Percentiles rank a stretch among this genome's conserved stretches.
Conservation (phyloP, 2,329 filamentous ascomycete genomes). For the Trichoderma afroharzianum region DNA sequence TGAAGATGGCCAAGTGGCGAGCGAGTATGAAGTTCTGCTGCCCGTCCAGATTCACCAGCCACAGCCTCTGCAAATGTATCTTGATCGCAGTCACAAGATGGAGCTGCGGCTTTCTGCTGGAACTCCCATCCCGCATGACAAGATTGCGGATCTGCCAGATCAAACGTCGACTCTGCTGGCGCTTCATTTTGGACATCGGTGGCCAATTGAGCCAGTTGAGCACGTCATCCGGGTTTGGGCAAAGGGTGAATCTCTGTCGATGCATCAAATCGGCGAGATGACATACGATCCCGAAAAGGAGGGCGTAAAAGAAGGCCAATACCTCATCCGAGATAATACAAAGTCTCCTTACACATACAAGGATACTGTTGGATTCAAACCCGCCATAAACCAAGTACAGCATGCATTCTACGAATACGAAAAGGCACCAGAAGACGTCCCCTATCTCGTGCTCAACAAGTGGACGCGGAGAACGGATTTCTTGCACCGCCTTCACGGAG, state of each 20-base stretch:
- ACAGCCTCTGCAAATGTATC: slow-evolving; percentile 38
- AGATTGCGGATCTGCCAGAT: slow-evolving; percentile 30
- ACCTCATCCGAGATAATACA: slow-evolving; percentile 40
- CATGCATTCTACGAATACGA: slow-evolving; percentile 35
- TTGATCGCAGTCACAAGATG: slow-evolving; percentile 37
- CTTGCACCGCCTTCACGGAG: slow-evolving; percentile 41
- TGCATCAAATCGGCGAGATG: slow-evolving; percentile 31
- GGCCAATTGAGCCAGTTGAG: slow-evolving; percentile 34
- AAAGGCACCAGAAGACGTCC: slow-evolving; percentile 39
- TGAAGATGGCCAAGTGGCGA: slow-evolving; percentile 27
- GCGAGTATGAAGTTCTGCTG: slow-evolving; percentile 42
- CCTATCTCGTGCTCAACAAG: slow-evolving; percentile 46
- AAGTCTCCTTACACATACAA: slow-evolving; percentile 41
- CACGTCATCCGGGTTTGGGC: slow-evolving; percentile 44
- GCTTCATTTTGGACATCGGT: slow-evolving; percentile 48
- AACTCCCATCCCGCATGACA: slow-evolving; percentile 20
- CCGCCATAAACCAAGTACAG: slow-evolving; percentile 39
- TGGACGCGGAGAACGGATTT: slow-evolving; percentile 59
- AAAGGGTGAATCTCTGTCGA: slow-evolving; percentile 24
- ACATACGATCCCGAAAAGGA: slow-evolving; percentile 28
- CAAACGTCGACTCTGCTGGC: slow-evolving; percentile 45
- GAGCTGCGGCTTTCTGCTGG: slow-evolving; percentile 24
- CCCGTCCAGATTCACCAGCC: slow-evolving; percentile 41
- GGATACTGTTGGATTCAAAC: slow-evolving; percentile 42
- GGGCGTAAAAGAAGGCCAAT: slow-evolving; percentile 20